These are phyloP conservation scores for Mycena vulgaris DNA, from an alignment of 768 basidiomycete genomes.

Conservation along the genomic window DNA sequence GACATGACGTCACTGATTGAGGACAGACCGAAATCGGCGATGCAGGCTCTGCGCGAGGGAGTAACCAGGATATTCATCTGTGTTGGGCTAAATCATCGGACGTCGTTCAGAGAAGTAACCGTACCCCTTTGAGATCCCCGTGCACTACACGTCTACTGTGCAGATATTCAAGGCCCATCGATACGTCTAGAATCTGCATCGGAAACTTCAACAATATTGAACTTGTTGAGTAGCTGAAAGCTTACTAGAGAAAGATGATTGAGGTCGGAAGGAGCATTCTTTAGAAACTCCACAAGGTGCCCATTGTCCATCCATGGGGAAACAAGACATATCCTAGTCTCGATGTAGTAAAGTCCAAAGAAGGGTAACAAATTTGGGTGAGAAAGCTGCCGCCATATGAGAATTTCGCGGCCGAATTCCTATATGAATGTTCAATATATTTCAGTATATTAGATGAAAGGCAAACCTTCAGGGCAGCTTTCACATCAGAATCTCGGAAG, in stretches of 20 bases:
- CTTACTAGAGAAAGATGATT: constrained; percentile 7
- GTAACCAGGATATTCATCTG: constrained; percentile 30
- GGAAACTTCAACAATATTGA: neutral
- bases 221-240: neutral
- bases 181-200: constrained; percentile 1
- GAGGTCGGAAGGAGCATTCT: neutral
- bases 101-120: no score
- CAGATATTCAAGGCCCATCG: constrained; percentile 18
- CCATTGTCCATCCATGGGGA: no score
- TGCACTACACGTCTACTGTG: constrained; percentile 25
- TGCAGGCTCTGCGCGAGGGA: no score
- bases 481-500: constrained; percentile 1
- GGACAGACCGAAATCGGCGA: constrained; percentile 29
- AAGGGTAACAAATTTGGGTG: constrained; percentile 39
- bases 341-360: constrained; percentile 21
- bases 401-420: constrained; percentile 32
- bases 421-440: no score
- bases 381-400: constrained; percentile 36
- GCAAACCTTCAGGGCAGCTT: constrained; percentile 20
- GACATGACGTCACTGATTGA: constrained; percentile 6
- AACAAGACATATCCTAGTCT: constrained; percentile 31
- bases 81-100: no score
- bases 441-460: no score
- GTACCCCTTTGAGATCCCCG: no score
- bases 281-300: constrained; percentile 15